Evolutionary conservation across 176 grass and related monocot species (phyloP).

Genomic region (Echinochloa phyllopogon): DNA sequence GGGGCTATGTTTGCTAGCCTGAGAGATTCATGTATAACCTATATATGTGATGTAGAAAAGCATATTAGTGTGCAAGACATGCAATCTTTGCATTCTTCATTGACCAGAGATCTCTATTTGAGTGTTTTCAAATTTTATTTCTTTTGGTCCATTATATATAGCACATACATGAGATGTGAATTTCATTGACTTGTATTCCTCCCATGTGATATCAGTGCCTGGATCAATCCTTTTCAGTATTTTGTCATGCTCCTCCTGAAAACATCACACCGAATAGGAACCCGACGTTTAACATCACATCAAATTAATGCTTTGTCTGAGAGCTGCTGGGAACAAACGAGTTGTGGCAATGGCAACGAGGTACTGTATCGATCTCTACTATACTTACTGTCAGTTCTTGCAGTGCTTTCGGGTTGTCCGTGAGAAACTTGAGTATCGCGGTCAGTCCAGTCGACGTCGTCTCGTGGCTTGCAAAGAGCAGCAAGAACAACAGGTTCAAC

Average conservation of each 20-base stretch:
- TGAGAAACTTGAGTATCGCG: conserved; percentile 50
- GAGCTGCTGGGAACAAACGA: no score
- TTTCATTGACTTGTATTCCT: conserved; percentile 71
- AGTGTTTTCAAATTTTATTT: no score
- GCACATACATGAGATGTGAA: conserved; percentile 58
- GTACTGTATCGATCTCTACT: no score
- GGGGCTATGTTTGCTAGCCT: conserved; percentile 63
- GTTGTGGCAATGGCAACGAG: background rate
- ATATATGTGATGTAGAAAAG: background rate
- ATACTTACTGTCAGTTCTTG: conserved; percentile 52
- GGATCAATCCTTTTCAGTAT: conserved; percentile 43
- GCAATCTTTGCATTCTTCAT: background rate
- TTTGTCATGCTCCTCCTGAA: conserved; percentile 60
- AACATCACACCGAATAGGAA: background rate
- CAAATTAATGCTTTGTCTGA: no score
- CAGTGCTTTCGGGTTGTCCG: conserved; percentile 38
- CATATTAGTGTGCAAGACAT: background rate
- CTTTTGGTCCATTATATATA: background rate
- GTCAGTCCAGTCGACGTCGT: conserved; percentile 66
- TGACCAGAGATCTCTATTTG: background rate
- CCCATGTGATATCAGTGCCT: conserved; percentile 54
- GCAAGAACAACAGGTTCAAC: conserved; percentile 55
- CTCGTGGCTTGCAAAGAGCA: conserved; percentile 68
- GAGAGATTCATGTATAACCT: conserved; percentile 64
- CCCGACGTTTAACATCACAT: no score